Evolutionary conservation across 306 rosid genomes (phyloP), one percentile per base, ranked within the genome.

Genomic region (Sechiopsis laciniata): DNA sequence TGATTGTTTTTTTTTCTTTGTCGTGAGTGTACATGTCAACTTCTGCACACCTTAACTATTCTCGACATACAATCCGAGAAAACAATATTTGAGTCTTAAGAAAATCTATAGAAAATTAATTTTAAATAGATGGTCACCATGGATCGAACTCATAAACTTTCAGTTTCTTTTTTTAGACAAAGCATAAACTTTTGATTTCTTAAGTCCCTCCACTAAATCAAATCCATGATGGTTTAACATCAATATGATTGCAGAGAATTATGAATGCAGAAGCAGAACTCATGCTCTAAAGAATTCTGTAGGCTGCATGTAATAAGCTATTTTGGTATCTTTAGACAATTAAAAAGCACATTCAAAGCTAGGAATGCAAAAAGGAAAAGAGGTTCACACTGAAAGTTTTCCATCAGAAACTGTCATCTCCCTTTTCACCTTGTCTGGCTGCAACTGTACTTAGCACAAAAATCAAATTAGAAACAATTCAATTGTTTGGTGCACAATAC

Each of bases 371-470:
- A 32, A 32, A 32, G 4, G 0, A 32, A 32, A 6, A 72, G 19
- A 79, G 78, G 56, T 95, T 91, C 80, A 87, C 96, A 85, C 95
- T 1, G 80, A 85, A 79, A 94, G 90, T 81, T 86, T 91, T 78
- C 92, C 92, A 63, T 84, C 60, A 42, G 96, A 84, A 17, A 84
- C 87, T 8, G 79, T 32, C 92, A 94, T 85, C 72, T 65, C 59
- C 76, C 92, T 87, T 82, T 83, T 89, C 70, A 94, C 96, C 77
- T 94, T 94, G 77, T 91, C 91, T 8, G 97, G 99, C 78, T 91
- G 99, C 90, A 94, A 86, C 92, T 89, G 85, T 84, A 80, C 57
- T 74, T 7, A 66, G 50, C 74, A 78, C 72, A 83, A 10, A 54
- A 56, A 78, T 74, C 32, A 50, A 40, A 78, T 83, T 9, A 72